Conservation (phyloP, 1,284 basidiomycete genomes). For the Rhizoctonia solani region DNA sequence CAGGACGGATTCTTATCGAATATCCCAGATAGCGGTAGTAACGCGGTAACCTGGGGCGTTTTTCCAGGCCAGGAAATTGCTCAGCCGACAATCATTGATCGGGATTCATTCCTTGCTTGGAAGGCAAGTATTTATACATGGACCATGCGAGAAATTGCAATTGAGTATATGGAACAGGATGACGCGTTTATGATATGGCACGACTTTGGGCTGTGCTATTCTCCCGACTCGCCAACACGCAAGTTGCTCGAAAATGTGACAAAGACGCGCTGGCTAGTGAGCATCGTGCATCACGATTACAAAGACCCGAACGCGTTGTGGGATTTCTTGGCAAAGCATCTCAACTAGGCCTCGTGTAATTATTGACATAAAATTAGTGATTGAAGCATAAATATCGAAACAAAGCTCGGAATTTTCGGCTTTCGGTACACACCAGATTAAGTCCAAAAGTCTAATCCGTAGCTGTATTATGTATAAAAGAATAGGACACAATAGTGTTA, state of each 20-base stretch:
- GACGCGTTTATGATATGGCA: conserved; percentile 97
- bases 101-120: conserved; percentile 89
- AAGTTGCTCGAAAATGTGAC: conserved; percentile 72
- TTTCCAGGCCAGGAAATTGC: conserved; percentile 96
- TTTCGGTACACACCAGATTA: no score
- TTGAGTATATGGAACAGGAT: conserved; percentile 62
- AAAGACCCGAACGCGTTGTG: conserved; percentile 82
- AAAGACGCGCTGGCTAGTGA: conserved; percentile 86
- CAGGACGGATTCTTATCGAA: conserved; percentile 86
- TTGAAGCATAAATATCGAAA: no score
- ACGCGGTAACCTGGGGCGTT: conserved; percentile 98
- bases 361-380: neutral
- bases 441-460: no score
- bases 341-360: neutral
- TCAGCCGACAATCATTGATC: conserved; percentile 97
- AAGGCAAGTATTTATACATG: conserved; percentile 58
- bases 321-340: conserved; percentile 61
- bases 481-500: conserved; percentile 7
- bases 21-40: conserved; percentile 76
- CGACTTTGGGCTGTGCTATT: conserved; percentile 90
- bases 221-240: conserved; percentile 73
- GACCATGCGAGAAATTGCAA: conserved; percentile 36
- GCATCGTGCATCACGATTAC: conserved; percentile 93
- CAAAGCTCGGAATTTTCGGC: no score
- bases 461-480: neutral